Conservation (phyloP, 2,329 filamentous ascomycete genomes). For the Paracorniculantispora psalliotae region DNA sequence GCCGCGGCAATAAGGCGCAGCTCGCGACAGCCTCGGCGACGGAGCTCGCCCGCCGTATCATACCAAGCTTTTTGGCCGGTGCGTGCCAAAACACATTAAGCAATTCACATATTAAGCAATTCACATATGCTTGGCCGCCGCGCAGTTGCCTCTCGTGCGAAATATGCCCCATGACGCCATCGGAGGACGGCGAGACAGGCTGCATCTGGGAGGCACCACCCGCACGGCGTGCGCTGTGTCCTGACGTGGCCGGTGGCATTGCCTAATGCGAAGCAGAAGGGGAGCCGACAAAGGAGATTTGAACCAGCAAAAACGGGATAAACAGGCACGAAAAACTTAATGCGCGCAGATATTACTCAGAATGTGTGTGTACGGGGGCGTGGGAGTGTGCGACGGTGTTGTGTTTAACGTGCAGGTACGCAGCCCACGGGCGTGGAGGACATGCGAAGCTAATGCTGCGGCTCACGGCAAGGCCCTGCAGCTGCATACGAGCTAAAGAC, state of each 20-base stretch:
- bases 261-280: background rate
- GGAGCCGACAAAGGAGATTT: background rate
- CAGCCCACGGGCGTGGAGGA: background rate
- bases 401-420: conserved; percentile 5
- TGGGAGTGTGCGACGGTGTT: conserved; percentile 6
- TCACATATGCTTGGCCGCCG: background rate
- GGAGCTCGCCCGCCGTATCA: background rate
- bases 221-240: background rate
- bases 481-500: background rate
- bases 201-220: background rate
- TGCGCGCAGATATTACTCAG: conserved; percentile 4
- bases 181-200: background rate
- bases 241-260: conserved; percentile 2
- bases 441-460: conserved; percentile 5
- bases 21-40: background rate
- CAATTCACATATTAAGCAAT: too few species aligned
- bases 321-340: background rate
- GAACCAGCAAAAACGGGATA: conserved; percentile 1
- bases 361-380: background rate
- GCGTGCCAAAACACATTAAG: background rate
- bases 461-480: conserved; percentile 10
- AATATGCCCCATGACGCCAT: conserved; percentile 4
- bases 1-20: conserved; percentile 1
- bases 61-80: background rate
- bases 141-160: background rate